A percentile compares a stretch with the other conserved stretches of the same genome.
These are phyloP conservation scores for Hygrophorus russula DNA, from an alignment of 768 basidiomycete genomes.

Conservation along the genomic window DNA sequence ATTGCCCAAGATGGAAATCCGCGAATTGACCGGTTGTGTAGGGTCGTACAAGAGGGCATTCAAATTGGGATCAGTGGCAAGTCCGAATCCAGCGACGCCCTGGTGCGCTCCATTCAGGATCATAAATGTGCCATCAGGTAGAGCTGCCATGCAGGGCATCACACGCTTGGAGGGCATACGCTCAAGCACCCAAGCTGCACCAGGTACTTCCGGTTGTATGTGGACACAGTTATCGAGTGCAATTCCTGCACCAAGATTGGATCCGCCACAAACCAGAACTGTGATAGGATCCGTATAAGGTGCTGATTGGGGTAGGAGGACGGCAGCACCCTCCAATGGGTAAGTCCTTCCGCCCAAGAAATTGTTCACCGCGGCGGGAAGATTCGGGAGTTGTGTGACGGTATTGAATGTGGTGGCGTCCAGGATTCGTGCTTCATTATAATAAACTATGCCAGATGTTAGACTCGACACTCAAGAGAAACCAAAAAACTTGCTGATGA, in stretches of 20 bases:
- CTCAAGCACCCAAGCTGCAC: slow-evolving; percentile 60
- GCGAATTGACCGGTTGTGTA: slow-evolving; percentile 28
- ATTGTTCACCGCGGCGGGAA: slow-evolving; percentile 63
- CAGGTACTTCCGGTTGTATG: slow-evolving; percentile 51
- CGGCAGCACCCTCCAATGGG: slow-evolving; percentile 61
- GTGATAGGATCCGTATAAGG: slow-evolving; percentile 69
- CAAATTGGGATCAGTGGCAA: slow-evolving; percentile 36
- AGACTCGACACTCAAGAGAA: neutral
- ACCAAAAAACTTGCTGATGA: slow-evolving; percentile 40
- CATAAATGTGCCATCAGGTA: slow-evolving; percentile 49
- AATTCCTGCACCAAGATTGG: slow-evolving; percentile 40
- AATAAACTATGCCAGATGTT: slow-evolving; percentile 39
- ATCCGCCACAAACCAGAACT: slow-evolving; percentile 68
- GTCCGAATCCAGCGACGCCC: slow-evolving; percentile 46
- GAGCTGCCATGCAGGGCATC: slow-evolving; percentile 56
- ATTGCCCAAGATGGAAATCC: slow-evolving; percentile 38
- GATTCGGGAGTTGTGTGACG: slow-evolving; percentile 49
- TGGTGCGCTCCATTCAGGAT: slow-evolving; percentile 48
- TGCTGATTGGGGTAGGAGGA: slow-evolving; percentile 56
- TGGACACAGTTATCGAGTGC: slow-evolving; percentile 62
- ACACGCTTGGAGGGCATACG: slow-evolving; percentile 71
- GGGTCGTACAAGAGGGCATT: slow-evolving; percentile 46
- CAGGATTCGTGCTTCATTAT: slow-evolving; percentile 71
- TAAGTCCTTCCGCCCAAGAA: slow-evolving; percentile 66
- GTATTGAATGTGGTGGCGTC: slow-evolving; percentile 59